Evolutionary conservation across 2,329 filamentous ascomycete genomes (phyloP).

Genomic region (Mariannaea elegans): DNA sequence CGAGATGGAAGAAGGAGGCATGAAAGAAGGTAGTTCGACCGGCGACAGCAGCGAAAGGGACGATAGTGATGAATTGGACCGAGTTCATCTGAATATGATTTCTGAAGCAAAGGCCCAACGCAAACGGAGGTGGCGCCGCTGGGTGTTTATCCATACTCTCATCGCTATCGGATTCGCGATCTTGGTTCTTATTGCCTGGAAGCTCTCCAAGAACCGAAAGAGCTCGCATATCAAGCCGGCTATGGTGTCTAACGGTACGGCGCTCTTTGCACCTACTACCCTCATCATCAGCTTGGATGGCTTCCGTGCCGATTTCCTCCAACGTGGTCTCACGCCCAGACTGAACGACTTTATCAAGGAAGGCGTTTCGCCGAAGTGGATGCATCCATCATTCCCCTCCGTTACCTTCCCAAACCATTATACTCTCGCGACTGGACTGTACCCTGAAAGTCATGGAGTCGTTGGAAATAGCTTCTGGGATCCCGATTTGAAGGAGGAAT

Average conservation of each 20-base stretch:
- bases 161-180: constrained; percentile 64
- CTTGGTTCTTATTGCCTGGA: constrained; percentile 66
- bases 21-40: constrained; percentile 72
- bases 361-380: constrained; percentile 90
- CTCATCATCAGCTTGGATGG: constrained; percentile 94
- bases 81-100: constrained; percentile 60
- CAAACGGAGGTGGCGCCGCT: constrained; percentile 62
- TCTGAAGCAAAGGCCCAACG: constrained; percentile 58
- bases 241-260: constrained; percentile 80
- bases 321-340: constrained; percentile 82
- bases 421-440: constrained; percentile 88
- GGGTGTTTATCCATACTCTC: constrained; percentile 61
- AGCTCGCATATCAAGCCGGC: constrained; percentile 39
- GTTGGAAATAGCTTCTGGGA: constrained; percentile 98
- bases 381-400: constrained; percentile 93
- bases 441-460: constrained; percentile 91
- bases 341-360: constrained; percentile 80
- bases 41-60: constrained; percentile 70
- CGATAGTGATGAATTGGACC: constrained; percentile 66
- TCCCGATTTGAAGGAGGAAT: constrained; percentile 76
- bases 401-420: constrained; percentile 98
- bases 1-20: constrained; percentile 85
- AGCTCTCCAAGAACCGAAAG: constrained; percentile 60
- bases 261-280: constrained; percentile 89
- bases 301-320: constrained; percentile 92